These are phyloP conservation scores for Pythium plurisporium DNA, from an alignment of 352 stramenopile genomes.

Conservation along the genomic window DNA sequence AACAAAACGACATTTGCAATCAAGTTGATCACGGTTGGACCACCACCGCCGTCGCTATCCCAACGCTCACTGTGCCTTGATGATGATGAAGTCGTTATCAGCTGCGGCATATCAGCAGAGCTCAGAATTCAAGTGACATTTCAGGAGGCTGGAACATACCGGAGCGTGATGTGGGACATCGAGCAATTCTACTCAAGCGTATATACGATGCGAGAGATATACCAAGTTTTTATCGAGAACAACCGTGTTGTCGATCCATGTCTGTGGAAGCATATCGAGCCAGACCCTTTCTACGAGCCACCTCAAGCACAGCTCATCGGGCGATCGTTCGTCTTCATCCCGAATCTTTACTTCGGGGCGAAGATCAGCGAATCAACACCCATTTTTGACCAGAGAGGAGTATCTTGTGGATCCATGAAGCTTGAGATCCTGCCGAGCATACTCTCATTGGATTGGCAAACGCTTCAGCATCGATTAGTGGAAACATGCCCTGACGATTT, in stretches of 20 bases:
- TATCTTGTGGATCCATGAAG: slow-evolving; percentile 35
- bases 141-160: slow-evolving; percentile 67
- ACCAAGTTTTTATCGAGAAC: slow-evolving; percentile 80
- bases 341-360: slow-evolving; percentile 53
- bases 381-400: slow-evolving; percentile 53
- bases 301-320: slow-evolving; percentile 69
- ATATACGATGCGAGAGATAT: slow-evolving; percentile 87
- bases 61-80: slow-evolving; percentile 28
- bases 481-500: slow-evolving; percentile 50
- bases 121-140: slow-evolving; percentile 80
- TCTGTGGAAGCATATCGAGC: slow-evolving; percentile 21
- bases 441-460: slow-evolving; percentile 75
- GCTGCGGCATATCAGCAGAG: slow-evolving; percentile 47
- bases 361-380: slow-evolving; percentile 52
- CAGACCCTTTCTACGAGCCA: slow-evolving; percentile 77
- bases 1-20: slow-evolving; percentile 65
- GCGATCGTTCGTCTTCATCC: slow-evolving; percentile 62
- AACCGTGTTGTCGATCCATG: slow-evolving; percentile 35
- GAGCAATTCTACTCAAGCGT: slow-evolving; percentile 77
- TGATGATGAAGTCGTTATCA: slow-evolving; percentile 52
- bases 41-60: slow-evolving; percentile 21
- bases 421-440: slow-evolving; percentile 61
- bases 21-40: slow-evolving; percentile 62
- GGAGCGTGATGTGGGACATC: slow-evolving; percentile 71
- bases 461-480: slow-evolving; percentile 51